These are phyloP conservation scores for Ophiostoma piceae DNA, from an alignment of 2,329 filamentous ascomycete species.

Conservation along the genomic window DNA sequence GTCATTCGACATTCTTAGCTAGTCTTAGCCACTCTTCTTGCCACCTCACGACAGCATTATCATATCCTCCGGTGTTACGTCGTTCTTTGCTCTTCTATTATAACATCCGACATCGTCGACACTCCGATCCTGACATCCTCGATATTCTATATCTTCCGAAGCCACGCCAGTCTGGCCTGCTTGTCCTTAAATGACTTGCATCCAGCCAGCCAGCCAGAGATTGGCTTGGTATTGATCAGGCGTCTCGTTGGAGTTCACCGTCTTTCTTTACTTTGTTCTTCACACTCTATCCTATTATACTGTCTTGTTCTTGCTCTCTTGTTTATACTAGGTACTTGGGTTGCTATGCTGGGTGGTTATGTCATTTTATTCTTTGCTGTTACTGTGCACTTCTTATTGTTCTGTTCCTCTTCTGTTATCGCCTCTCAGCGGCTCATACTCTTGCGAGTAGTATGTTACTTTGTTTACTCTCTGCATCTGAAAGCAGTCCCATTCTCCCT, in stretches of 20 bases:
- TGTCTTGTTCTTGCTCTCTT: neutral
- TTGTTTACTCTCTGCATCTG: neutral
- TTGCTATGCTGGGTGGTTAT: neutral
- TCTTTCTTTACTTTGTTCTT: neutral
- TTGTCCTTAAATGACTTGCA: neutral
- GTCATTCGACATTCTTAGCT: too few species aligned
- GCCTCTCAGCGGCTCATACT: conserved; percentile 7
- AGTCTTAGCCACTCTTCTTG: neutral
- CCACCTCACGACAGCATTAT: conserved; percentile 5
- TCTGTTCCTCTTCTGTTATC: too few species aligned
- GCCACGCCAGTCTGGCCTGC: neutral
- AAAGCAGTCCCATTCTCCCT: neutral
- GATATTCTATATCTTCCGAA: neutral
- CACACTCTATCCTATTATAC: neutral
- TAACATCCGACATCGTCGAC: neutral
- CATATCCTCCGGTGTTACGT: neutral
- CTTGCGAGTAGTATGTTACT: neutral
- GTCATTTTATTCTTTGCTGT: neutral
- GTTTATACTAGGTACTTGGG: neutral
- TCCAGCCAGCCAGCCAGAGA: neutral
- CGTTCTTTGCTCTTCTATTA: neutral
- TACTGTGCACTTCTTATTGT: too few species aligned
- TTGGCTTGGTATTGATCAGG: neutral
- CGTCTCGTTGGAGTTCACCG: neutral
- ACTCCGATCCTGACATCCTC: neutral